Conservation (phyloP, 495 filamentous ascomycete species). For the Aspergillus mulundensis region DNA sequence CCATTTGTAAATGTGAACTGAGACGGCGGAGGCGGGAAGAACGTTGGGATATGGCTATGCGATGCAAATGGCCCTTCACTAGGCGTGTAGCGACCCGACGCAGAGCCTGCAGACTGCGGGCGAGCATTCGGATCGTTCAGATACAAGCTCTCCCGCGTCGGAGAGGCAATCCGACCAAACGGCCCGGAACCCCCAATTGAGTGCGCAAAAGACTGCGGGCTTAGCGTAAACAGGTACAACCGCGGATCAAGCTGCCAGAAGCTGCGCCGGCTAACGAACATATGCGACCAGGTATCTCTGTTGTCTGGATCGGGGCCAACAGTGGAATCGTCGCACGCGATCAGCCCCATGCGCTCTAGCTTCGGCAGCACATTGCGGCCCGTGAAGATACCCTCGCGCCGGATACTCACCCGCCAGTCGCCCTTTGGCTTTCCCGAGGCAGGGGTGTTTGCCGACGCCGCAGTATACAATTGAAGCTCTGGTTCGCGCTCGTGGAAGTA, state of each 20-base stretch:
- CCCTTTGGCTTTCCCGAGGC: slow-evolving; percentile 67
- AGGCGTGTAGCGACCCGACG: slow-evolving; percentile 23
- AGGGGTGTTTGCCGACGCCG: slow-evolving; percentile 62
- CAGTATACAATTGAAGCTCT: slow-evolving; percentile 51
- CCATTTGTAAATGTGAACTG: slow-evolving; percentile 77
- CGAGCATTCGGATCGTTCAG: slow-evolving; percentile 10
- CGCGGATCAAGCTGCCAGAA: slow-evolving; percentile 93
- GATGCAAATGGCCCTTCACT: slow-evolving; percentile 63
- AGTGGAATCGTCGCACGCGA: slow-evolving; percentile 68
- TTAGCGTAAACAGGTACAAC: slow-evolving; percentile 80
- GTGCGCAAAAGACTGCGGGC: slow-evolving; percentile 48
- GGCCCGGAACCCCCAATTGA: slow-evolving; percentile 46
- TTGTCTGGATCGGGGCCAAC: slow-evolving; percentile 61
- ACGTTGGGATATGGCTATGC: slow-evolving; percentile 76
- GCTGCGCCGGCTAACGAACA: slow-evolving; percentile 74
- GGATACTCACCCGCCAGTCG: slow-evolving; percentile 85
- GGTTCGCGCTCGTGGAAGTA: slow-evolving; percentile 74
- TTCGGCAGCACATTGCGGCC: slow-evolving; percentile 80
- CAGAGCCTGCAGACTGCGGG: slow-evolving; percentile 14
- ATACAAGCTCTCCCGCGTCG: slow-evolving; percentile 45
- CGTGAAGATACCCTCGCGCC: slow-evolving; percentile 79
- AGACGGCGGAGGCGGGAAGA: slow-evolving; percentile 77
- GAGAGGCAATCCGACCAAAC: slow-evolving; percentile 52
- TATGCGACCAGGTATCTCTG: slow-evolving; percentile 61
- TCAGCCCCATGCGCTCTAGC: slow-evolving; percentile 86